These are phyloP conservation scores for Pseudocercospora cruenta DNA, from an alignment of 2,329 filamentous ascomycete genomes.

Conservation along the genomic window DNA sequence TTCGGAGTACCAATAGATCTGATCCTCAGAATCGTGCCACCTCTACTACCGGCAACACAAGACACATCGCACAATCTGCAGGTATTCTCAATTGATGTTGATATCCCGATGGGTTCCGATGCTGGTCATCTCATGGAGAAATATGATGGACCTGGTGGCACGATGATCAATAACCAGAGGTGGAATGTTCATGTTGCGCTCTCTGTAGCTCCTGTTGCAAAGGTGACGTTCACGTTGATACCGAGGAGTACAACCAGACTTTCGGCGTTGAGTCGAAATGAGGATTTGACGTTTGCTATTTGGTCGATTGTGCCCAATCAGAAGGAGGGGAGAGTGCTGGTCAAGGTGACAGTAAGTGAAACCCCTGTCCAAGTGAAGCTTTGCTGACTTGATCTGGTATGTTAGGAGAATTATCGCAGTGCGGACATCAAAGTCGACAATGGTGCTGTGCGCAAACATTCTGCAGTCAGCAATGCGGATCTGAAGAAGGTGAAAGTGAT, in stretches of 20 bases:
- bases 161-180: not conserved
- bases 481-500: not conserved
- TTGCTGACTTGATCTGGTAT: not conserved
- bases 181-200: not conserved
- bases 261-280: not conserved
- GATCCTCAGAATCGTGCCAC: slow-evolving; percentile 7
- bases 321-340: not conserved
- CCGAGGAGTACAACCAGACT: slow-evolving; percentile 6
- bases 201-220: not conserved
- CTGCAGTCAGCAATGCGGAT: not conserved
- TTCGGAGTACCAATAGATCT: slow-evolving; percentile 12
- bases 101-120: not conserved
- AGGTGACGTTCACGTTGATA: slow-evolving; percentile 12
- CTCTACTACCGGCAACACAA: not conserved
- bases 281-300: slow-evolving; percentile 15
- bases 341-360: not conserved
- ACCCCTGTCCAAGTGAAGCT: not conserved
- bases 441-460: not conserved
- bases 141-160: not conserved
- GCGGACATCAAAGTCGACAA: not conserved
- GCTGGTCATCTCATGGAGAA: not conserved
- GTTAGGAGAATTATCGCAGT: slow-evolving; percentile 3
- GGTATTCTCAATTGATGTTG: slow-evolving; percentile 4
- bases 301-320: slow-evolving; percentile 4
- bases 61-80: slow-evolving; percentile 11